phyloP scores from a whole-genome alignment of 2,329 filamentous ascomycete species.

The Phyllosticta capitalensis region DNA sequence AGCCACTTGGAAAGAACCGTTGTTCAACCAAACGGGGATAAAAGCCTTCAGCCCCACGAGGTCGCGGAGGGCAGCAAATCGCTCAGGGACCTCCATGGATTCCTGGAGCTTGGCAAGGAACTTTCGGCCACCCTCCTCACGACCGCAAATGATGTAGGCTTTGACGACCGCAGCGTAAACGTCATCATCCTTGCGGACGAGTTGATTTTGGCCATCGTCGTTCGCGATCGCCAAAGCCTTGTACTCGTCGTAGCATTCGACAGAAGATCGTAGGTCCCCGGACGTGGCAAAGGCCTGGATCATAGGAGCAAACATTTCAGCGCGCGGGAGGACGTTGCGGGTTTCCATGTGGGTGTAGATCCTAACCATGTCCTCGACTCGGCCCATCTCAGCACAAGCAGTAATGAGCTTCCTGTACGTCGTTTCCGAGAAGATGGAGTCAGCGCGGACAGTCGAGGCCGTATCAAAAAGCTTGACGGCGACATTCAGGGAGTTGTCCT shows the following conservation, averaged over 20 bases:
- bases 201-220: constrained; percentile 60
- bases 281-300: constrained; percentile 82
- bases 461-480: constrained; percentile 79
- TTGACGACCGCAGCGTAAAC: constrained; percentile 90
- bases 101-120: constrained; percentile 75
- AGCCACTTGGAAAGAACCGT: constrained; percentile 62
- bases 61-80: constrained; percentile 56
- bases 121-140: constrained; percentile 69
- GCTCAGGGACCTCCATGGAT: constrained; percentile 39
- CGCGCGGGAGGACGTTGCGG: constrained; percentile 61
- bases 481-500: constrained; percentile 78
- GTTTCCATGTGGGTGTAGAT: constrained; percentile 88
- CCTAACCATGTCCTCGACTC: constrained; percentile 78
- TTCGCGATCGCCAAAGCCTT: constrained; percentile 76
- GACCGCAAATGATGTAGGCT: constrained; percentile 74
- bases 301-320: constrained; percentile 82
- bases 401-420: constrained; percentile 79
- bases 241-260: constrained; percentile 95
- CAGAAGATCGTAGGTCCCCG: constrained; percentile 75
- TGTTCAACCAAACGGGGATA: constrained; percentile 65
- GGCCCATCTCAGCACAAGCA: constrained; percentile 74
- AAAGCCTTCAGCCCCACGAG: constrained; percentile 65
- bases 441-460: constrained; percentile 53
- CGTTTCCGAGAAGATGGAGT: constrained; percentile 62
- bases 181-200: constrained; percentile 66